Evolutionary conservation across 352 stramenopile genomes (phyloP).

Genomic region (Phytophthora melonis): DNA sequence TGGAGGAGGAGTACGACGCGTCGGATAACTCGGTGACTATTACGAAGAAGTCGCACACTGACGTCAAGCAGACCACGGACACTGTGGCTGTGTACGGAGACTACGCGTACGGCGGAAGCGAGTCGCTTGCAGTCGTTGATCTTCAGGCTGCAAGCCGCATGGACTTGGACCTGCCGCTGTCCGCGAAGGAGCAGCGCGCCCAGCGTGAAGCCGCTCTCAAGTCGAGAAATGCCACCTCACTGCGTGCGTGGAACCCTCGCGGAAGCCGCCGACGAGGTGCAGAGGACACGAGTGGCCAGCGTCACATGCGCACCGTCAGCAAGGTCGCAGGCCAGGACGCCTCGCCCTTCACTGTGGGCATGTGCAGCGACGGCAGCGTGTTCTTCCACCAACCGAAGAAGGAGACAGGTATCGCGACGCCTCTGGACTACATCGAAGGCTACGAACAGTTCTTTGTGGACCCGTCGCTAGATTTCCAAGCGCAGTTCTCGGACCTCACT

Average conservation of each 20-base stretch:
- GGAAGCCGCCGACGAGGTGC: slow-evolving; percentile 52
- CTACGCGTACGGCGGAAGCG: slow-evolving; percentile 76
- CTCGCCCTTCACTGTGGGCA: slow-evolving; percentile 77
- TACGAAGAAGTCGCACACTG: slow-evolving; percentile 73
- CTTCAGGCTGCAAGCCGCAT: slow-evolving; percentile 62
- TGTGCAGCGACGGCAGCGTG: slow-evolving; percentile 87
- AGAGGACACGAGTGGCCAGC: slow-evolving; percentile 56
- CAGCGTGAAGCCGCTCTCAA: slow-evolving; percentile 48
- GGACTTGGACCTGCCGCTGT: slow-evolving; percentile 79
- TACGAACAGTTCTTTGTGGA: slow-evolving; percentile 89
- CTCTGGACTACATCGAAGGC: slow-evolving; percentile 77
- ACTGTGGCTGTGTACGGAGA: slow-evolving; percentile 73
- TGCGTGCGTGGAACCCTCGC: slow-evolving; percentile 56
- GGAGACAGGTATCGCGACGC: slow-evolving; percentile 67
- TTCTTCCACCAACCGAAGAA: slow-evolving; percentile 72
- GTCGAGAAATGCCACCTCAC: slow-evolving; percentile 38
- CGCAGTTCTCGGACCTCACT: slow-evolving; percentile 82
- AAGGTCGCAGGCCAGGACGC: slow-evolving; percentile 69
- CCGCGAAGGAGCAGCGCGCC: slow-evolving; percentile 63
- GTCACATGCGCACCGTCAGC: slow-evolving; percentile 80
- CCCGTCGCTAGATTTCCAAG: slow-evolving; percentile 73
- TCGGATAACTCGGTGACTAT: slow-evolving; percentile 44
- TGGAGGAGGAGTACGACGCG: slow-evolving; percentile 66
- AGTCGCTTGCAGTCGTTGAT: slow-evolving; percentile 75
- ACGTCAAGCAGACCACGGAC: slow-evolving; percentile 83